Conservation (phyloP, 768 basidiomycete species). For the Lactarius indigo region DNA sequence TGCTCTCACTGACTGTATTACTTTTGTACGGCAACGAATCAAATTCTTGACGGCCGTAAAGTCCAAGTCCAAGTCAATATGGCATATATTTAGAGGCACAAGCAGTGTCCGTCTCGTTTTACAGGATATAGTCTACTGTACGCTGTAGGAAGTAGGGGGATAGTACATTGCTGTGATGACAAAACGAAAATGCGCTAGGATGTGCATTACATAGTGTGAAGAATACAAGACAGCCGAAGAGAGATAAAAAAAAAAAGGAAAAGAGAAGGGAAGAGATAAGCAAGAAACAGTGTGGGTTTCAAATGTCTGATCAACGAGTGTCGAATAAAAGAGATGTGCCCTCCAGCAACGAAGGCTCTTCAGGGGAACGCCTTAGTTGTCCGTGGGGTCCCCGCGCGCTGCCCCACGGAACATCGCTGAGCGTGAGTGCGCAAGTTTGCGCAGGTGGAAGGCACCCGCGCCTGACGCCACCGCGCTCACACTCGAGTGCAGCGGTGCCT, state of each 20-base stretch:
- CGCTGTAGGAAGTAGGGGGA: neutral
- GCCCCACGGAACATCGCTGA: slow-evolving; percentile 41
- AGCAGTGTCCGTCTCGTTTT: slow-evolving; percentile 13
- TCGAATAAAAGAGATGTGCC: slow-evolving; percentile 16
- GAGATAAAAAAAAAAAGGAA: neutral
- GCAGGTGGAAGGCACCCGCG: slow-evolving; percentile 34
- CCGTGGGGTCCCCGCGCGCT: slow-evolving; percentile 9
- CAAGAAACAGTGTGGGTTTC: slow-evolving; percentile 10
- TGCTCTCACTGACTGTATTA: neutral
- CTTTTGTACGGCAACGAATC: neutral
- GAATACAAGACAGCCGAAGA: slow-evolving; percentile 8
- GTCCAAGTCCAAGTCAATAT: slow-evolving; percentile 1
- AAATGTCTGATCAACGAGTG: slow-evolving; percentile 20
- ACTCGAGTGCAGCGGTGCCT: slow-evolving; percentile 10
- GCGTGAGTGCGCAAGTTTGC: slow-evolving; percentile 43
- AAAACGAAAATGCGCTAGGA: slow-evolving; percentile 23
- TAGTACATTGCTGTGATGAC: slow-evolving; percentile 21
- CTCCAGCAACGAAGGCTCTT: slow-evolving; percentile 16
- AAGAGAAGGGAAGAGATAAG: slow-evolving; percentile 11
- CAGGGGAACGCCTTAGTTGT: neutral
- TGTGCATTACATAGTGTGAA: slow-evolving; percentile 19
- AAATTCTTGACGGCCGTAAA: neutral
- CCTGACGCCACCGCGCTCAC: slow-evolving; percentile 32
- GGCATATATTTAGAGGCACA: slow-evolving; percentile 2
- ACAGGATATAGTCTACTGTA: slow-evolving; percentile 13